Base-by-base conservation (phyloP, 768 basidiomycete genomes). In the Boletus pseudopeckii region DNA sequence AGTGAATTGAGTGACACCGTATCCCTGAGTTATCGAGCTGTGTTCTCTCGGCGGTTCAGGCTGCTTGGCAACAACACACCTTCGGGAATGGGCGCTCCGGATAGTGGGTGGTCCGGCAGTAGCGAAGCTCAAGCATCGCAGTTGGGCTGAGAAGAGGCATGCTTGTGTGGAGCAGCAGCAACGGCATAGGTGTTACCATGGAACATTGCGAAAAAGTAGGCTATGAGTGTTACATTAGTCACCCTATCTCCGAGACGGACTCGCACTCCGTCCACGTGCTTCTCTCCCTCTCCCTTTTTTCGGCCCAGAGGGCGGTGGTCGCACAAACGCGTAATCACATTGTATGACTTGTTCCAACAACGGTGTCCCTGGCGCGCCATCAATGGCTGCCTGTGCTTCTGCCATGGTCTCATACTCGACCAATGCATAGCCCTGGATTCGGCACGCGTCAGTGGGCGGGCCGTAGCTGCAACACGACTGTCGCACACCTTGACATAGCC, bases 401-500 rank as follows among this genome's bases (percentile, higher is more conserved):
- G 85, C 79, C 83, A 91, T 88, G 6, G 92, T 95, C 66, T 95
- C 93, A 69, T 98, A 99, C 72, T 99, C 97, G 47, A 99, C 92
- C 50, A 99, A 76, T 5, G 95, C 96, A 74, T 99, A 99, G 40
- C 97, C 97, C 96, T 98, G 64, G 37, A 9, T 42, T 32, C 26
- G 5, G 20, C 8, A 17, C 24, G 44, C 28, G 24, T 67, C 14
- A 62, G 43, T 3, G 28, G 5, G 10, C 17, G 28, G n/a, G 39
- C 26, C 22, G 7, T 10, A 37, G 18, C 5, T 37, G 20, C 30
- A 13, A n/a, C 17, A 47, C 24, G 43, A 22, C 15, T 7, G 24
- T 26, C 15, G 38, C 81, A 41, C 57, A 92, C 96, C 85, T 98
- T 99, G 66, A 98, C 96, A 73, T 97, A 99, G 68, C 97, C 97